Evolutionary conservation across 257 asterid species (phyloP), one percentile per base, ranked within the genome.

Genomic region (Nicotiana otophora): DNA sequence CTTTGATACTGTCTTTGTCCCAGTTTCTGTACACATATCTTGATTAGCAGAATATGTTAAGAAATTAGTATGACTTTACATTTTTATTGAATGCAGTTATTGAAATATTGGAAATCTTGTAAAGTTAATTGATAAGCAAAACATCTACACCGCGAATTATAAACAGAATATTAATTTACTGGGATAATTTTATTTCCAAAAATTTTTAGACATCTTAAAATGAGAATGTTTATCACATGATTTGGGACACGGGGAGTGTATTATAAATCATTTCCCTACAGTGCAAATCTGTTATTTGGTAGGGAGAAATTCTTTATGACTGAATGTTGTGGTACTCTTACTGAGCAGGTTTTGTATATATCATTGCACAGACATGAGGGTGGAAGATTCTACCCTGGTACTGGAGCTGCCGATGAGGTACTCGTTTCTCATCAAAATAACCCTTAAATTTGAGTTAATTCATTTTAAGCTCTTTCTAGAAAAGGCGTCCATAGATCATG

Each of bases 381-480:
- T 86, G 99, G 99, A 62, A 90, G 86, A 85, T 96, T 96, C 82
- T 96, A 96, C 86, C 99, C 99, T 75, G 98, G 99, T 82, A 93
- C 99, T 63, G 99, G 99, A 87, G 95, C 99, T 85, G 98, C 97
- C 69, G 81, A 87, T 87, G 97, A 96, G 98, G 98, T 96, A 88
- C 31, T 82, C 77, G 14, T 61, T 81, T 79, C 33, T 39, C 12
- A 23, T 74, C 19, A 23, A 26, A 46, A 20, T 53, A 53, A 51
- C 17, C 80, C 36, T 72, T 28, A 15, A 14, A 15, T 51, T 75
- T 75, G 80, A 7, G 53, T 9, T 7, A 48, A 51, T 75, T 51
- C 64, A 26, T 51, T 75, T 75, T 28, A 48, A 36, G 36, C 46
- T 39, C 77, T 39, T 69, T 16, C 36, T 75, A 60, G 30, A 26